These are phyloP conservation scores for Camelina laxa DNA, from an alignment of 345 rosid species.

Conservation along the genomic window DNA sequence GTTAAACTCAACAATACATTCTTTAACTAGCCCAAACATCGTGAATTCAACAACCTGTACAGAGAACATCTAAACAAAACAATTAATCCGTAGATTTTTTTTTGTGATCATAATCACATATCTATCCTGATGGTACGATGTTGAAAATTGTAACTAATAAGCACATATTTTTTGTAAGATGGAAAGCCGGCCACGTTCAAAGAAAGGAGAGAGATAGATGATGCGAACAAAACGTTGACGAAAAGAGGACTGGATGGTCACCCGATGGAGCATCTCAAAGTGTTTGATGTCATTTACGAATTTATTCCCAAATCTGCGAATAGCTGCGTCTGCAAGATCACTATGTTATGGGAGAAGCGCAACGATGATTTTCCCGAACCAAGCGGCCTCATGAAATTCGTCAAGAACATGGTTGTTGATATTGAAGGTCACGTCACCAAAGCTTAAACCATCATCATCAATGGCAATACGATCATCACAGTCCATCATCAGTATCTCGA, in stretches of 20 bases:
- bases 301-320: conserved; percentile 27
- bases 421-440: conserved; percentile 36
- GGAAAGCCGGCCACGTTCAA: conserved; percentile 33
- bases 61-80: too few species aligned
- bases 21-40: too few species aligned
- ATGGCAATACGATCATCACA: too few species aligned
- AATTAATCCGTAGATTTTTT: too few species aligned
- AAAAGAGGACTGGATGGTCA: conserved; percentile 37
- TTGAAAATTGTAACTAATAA: background rate
- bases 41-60: too few species aligned
- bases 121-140: background rate
- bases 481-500: background rate
- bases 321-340: background rate
- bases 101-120: background rate
- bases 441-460: conserved; percentile 23
- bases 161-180: conserved; percentile 16
- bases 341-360: conserved; percentile 2
- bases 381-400: conserved; percentile 34
- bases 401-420: conserved; percentile 33
- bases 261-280: conserved; percentile 37
- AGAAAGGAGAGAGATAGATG: conserved; percentile 35
- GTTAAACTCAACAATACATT: too few species aligned
- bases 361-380: conserved; percentile 39
- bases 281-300: conserved; percentile 21
- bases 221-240: conserved; percentile 31